Conservation (phyloP, 2,329 filamentous ascomycete genomes). For the Hymenoscyphus repandus region DNA sequence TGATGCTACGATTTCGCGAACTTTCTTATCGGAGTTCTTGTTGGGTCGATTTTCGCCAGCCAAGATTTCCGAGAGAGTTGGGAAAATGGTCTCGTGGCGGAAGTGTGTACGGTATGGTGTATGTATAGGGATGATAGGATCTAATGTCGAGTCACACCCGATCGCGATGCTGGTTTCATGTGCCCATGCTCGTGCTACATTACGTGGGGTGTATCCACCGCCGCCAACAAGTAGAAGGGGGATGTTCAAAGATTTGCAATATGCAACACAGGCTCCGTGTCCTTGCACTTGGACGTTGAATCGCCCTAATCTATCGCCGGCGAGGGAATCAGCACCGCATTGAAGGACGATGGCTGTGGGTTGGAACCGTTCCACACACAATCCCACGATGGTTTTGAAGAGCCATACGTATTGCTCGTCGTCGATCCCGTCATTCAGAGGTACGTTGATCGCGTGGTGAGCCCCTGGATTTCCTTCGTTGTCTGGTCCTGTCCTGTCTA, state of each 20-base stretch:
- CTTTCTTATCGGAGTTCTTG: constrained; percentile 70
- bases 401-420: constrained; percentile 83
- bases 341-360: constrained; percentile 90
- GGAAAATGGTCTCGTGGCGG: constrained; percentile 79
- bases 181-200: constrained; percentile 94
- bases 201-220: constrained; percentile 92
- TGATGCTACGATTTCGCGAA: constrained; percentile 70
- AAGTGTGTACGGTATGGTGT: constrained; percentile 88
- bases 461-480: constrained; percentile 81
- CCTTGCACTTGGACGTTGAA: constrained; percentile 97
- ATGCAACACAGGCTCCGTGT: constrained; percentile 86
- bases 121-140: constrained; percentile 68
- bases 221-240: constrained; percentile 90
- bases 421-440: constrained; percentile 83
- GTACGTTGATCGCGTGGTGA: constrained; percentile 86
- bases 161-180: constrained; percentile 93
- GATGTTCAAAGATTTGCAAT: constrained; percentile 73
- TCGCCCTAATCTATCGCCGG: constrained; percentile 85
- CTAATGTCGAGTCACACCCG: constrained; percentile 64
- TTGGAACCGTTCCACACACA: constrained; percentile 76
- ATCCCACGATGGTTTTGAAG: constrained; percentile 75
- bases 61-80: constrained; percentile 69
- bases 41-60: constrained; percentile 61
- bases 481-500: constrained; percentile 78
- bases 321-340: constrained; percentile 91